phyloP scores from a whole-genome alignment of 1,284 basidiomycete species.

The Chalciporus sp. region DNA sequence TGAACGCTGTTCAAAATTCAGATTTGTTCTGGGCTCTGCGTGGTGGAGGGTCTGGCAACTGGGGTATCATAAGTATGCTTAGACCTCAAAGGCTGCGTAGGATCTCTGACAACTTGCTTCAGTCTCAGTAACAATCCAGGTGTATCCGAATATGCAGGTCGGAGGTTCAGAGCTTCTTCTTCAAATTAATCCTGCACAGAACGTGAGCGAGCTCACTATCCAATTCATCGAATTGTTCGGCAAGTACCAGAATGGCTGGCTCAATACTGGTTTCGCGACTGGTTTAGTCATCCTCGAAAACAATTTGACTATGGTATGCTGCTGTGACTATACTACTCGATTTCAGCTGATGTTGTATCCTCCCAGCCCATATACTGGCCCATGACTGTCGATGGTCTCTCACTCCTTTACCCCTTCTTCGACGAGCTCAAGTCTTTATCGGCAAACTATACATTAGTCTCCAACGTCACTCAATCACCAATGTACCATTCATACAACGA shows the following conservation, averaged over 20 bases:
- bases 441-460: slow-evolving; percentile 1
- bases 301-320: slow-evolving; percentile 4
- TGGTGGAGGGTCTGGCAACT: slow-evolving; percentile 11
- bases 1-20: slow-evolving; percentile 7
- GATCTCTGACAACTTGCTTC: neutral
- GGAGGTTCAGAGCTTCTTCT: slow-evolving; percentile 2
- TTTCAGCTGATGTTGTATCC: neutral
- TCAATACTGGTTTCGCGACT: slow-evolving; percentile 5
- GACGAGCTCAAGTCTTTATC: neutral
- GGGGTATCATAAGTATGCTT: slow-evolving; percentile 7
- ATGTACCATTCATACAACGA: neutral
- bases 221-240: slow-evolving; percentile 7
- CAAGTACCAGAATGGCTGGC: slow-evolving; percentile 6
- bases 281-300: neutral
- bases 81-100: neutral
- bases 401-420: slow-evolving; percentile 7
- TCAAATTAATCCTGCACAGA: slow-evolving; percentile 3
- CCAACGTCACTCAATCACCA: slow-evolving; percentile 3
- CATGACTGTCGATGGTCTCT: neutral
- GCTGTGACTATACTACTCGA: neutral
- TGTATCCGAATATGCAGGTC: neutral
- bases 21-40: slow-evolving; percentile 12
- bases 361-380: slow-evolving; percentile 3
- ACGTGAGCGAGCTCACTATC: slow-evolving; percentile 1
- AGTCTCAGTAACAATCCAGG: slow-evolving; percentile 7